Conservation (phyloP, 2,329 filamentous ascomycete genomes). For the Grosmannia clavigera region DNA sequence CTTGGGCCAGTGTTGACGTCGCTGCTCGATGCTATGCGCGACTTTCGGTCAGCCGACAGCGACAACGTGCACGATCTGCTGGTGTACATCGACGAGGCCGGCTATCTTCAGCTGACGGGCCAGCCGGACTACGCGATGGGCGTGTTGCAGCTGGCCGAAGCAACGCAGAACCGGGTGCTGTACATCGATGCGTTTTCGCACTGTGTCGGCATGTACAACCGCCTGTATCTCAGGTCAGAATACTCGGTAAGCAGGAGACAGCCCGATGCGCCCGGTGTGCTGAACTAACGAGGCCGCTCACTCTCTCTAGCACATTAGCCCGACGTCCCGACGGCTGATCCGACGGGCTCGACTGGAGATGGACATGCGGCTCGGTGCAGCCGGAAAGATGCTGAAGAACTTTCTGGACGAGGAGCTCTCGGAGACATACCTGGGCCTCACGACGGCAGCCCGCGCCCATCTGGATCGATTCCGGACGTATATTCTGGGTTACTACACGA, state of each 20-base stretch:
- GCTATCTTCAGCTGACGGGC: slow-evolving; percentile 55
- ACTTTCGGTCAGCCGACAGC: slow-evolving; percentile 36
- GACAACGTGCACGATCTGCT: slow-evolving; percentile 51
- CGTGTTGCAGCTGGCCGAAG: slow-evolving; percentile 54
- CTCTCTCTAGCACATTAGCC: slow-evolving; percentile 29
- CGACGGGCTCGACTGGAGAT: slow-evolving; percentile 51
- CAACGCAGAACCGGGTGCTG: slow-evolving; percentile 47
- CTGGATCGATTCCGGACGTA: slow-evolving; percentile 62
- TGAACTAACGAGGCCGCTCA: background rate
- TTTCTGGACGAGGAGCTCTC: slow-evolving; percentile 64
- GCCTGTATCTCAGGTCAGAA: slow-evolving; percentile 42
- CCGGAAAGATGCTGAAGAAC: slow-evolving; percentile 44
- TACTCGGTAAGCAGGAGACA: slow-evolving; percentile 38
- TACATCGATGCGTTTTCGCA: slow-evolving; percentile 67
- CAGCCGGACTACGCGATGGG: slow-evolving; percentile 58
- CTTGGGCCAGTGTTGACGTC: slow-evolving; percentile 52
- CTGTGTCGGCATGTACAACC: slow-evolving; percentile 64
- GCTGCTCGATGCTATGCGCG: slow-evolving; percentile 52
- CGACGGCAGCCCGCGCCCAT: slow-evolving; percentile 48
- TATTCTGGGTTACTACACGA: slow-evolving; percentile 52
- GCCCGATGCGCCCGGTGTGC: background rate
- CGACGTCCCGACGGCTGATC: slow-evolving; percentile 51
- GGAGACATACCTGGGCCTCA: slow-evolving; percentile 51
- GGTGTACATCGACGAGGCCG: slow-evolving; percentile 53
- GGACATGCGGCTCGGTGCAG: slow-evolving; percentile 47